Evolutionary conservation across 139 green algal genomes (phyloP).

Genomic region (Chlorella sp.): DNA sequence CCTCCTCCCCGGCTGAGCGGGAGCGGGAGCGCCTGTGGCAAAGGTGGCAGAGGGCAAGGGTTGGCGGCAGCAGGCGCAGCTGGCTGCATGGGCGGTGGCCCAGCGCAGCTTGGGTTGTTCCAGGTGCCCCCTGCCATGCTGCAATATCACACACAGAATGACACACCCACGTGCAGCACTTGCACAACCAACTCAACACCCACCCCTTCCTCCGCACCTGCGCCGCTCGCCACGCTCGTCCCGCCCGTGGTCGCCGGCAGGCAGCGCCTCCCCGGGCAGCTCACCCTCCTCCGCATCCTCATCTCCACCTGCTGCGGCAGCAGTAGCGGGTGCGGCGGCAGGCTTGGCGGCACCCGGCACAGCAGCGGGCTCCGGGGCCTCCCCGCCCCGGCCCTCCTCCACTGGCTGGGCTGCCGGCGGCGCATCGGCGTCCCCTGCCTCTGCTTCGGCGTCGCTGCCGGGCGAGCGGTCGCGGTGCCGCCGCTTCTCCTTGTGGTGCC

Average conservation of each 20-base stretch:
- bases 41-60: neutral
- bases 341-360: slow-evolving; percentile 22
- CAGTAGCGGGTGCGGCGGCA: slow-evolving; percentile 7
- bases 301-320: neutral
- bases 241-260: neutral
- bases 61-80: neutral
- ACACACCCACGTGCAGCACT: too few species aligned
- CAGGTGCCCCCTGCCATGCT: too few species aligned
- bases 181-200: neutral
- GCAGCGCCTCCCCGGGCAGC: neutral
- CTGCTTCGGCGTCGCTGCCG: neutral
- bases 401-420: neutral
- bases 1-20: neutral
- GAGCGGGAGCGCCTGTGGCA: slow-evolving; percentile 10
- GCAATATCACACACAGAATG: too few species aligned
- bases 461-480: slow-evolving; percentile 19
- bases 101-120: too few species aligned
- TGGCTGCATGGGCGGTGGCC: too few species aligned
- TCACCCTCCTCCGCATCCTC: slow-evolving; percentile 23
- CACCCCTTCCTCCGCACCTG: neutral
- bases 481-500: slow-evolving; percentile 53
- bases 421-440: neutral
- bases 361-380: neutral
- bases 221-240: neutral
- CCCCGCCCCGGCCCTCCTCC: neutral